Evolutionary conservation across 2,329 filamentous ascomycete species (phyloP), one percentile per base, ranked within the genome.

Genomic region (Colletotrichum abscissum): DNA sequence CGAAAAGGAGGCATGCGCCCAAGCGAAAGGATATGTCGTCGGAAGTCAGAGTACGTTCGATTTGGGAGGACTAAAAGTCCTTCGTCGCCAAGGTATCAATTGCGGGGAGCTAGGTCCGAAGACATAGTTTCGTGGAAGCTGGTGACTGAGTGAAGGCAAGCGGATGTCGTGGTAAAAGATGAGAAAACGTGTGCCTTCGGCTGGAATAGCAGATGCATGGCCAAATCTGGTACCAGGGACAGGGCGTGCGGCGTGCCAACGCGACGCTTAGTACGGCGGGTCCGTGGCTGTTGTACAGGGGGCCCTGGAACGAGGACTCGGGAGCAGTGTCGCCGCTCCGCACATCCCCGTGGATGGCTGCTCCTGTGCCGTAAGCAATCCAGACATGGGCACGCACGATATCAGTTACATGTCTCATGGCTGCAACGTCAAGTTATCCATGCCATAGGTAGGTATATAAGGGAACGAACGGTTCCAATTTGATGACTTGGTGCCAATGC

Each of bases 181-280:
- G 67, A 66, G 71, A 73, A 73, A 73, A 73, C 67, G 67, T 73
- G 56, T 73, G 67, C 67, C 67, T 71, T 73, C 59, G 30, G 71
- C 60, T 57, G n/a, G 62, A 56, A 66, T 70, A 73, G 71, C 60
- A 70, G 70, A 71, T 38, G 62, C 60, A 71, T 57, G 56, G 46
- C 67, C 67, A 58, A 63, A 63, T 71, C 67, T 71, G 67, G 60
- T 56, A 26, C 67, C 59, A 69, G 59, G 42, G 52, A 54, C 52
- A 42, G 67, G 42, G 42, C 42, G 42, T 49, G 19, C 42, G 42
- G 62, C 67, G 62, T 66, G 67, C 70, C 66, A 70, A 38, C 67
- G 71, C 67, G 67, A 49, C 62, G 65, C 56, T 62, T 19, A 35
- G 60, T 49, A n/a, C 19, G 42, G 70, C 70, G 70, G 70, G 70